Percentiles rank a stretch among this genome's conserved stretches.
Evolutionary conservation across 441 rosid genomes (phyloP).

Genomic region (Adansonia gregorii): DNA sequence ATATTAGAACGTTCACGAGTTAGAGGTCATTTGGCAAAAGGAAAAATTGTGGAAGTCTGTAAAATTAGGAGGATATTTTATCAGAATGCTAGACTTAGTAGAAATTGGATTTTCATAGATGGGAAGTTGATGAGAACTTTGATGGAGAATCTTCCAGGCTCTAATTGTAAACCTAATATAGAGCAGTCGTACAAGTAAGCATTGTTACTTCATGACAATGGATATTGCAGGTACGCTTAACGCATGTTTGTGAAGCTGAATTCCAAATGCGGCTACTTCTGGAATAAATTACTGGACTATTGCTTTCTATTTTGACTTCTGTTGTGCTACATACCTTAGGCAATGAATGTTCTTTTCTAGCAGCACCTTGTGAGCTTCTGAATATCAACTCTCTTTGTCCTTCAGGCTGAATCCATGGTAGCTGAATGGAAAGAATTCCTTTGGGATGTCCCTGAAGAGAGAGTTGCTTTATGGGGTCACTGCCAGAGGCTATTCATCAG

Average conservation of each 20-base stretch:
- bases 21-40: not conserved
- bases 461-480: conserved; percentile 97
- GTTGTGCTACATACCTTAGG: conserved; percentile 22
- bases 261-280: not conserved
- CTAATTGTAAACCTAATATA: conserved; percentile 10
- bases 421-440: conserved; percentile 99
- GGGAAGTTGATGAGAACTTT: conserved; percentile 13
- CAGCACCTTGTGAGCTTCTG: conserved; percentile 14
- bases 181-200: conserved; percentile 5
- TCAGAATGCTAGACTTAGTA: not conserved
- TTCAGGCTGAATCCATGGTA: conserved; percentile 98
- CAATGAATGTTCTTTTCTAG: conserved; percentile 20
- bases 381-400: conserved; percentile 24
- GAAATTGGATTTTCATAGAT: conserved; percentile 4
- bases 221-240: not conserved
- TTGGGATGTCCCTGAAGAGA: conserved; percentile 99
- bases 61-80: conserved; percentile 13
- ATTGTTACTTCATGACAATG: not conserved
- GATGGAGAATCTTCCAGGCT: conserved; percentile 14
- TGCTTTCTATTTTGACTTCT: conserved; percentile 12
- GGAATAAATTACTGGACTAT: not conserved
- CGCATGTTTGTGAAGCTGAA: conserved; percentile 6
- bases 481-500: conserved; percentile 91
- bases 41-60: not conserved
- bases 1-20: conserved; percentile 12